Percentiles rank a stretch among this genome's conserved stretches.
These are phyloP conservation scores for Yamadazyma mexicana DNA, from an alignment of 1,139 yeast genomes.

Conservation along the genomic window DNA sequence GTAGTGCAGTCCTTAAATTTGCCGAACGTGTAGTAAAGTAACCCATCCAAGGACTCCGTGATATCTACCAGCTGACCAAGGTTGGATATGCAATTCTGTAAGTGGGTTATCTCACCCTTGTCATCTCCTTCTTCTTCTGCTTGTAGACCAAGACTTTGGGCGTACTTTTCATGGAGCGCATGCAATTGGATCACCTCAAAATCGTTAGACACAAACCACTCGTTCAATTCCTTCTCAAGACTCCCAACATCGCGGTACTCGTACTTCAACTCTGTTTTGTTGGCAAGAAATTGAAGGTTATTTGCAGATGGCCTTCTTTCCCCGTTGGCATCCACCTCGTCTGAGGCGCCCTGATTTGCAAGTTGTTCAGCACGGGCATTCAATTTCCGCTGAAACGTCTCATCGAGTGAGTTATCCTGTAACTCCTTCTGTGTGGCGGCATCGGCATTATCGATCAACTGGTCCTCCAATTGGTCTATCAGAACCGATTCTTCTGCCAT, in stretches of 20 bases:
- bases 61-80: background rate
- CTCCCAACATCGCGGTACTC: slow-evolving; percentile 39
- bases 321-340: slow-evolving; percentile 8
- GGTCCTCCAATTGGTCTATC: slow-evolving; percentile 49
- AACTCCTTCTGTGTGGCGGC: slow-evolving; percentile 35
- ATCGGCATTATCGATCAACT: slow-evolving; percentile 49
- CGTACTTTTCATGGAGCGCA: slow-evolving; percentile 14
- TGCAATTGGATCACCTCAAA: slow-evolving; percentile 28
- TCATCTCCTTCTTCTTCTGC: background rate
- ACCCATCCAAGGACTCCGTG: background rate
- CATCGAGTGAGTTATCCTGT: slow-evolving; percentile 35
- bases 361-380: slow-evolving; percentile 48
- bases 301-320: slow-evolving; percentile 7
- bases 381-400: slow-evolving; percentile 45
- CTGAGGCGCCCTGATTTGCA: slow-evolving; percentile 9
- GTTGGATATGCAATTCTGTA: slow-evolving; percentile 2
- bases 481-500: slow-evolving; percentile 41
- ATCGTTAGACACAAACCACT: slow-evolving; percentile 66
- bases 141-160: slow-evolving; percentile 2
- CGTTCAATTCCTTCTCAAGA: slow-evolving; percentile 50
- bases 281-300: slow-evolving; percentile 25
- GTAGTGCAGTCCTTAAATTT: slow-evolving; percentile 29
- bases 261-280: slow-evolving; percentile 46
- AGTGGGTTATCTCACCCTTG: slow-evolving; percentile 3
- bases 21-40: slow-evolving; percentile 46